Base-by-base conservation (phyloP, 164 flowering plant species). In the Umbilicus rupestris region DNA sequence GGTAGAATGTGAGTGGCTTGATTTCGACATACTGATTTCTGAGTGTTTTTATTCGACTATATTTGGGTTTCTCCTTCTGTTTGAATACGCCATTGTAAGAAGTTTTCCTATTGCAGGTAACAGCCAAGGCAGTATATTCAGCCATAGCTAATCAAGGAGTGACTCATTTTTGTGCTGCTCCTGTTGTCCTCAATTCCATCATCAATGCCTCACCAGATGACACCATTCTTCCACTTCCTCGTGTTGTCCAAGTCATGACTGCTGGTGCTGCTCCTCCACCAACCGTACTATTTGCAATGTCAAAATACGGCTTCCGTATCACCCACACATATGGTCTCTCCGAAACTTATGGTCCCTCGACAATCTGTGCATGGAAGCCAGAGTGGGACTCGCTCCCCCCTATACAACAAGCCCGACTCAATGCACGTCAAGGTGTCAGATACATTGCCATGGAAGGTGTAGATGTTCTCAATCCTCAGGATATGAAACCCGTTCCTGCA, bases 261-360 rank as follows among this genome's bases (percentile, higher is more conserved):
- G 99, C 97, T 0, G 99, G 99, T 29, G 97, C 99, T 49, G 93
- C 99, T 6, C 97, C 99, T 20, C 96, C 99, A 16, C 89, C 92
- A 49, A 76, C 95, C 2, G 74, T 91, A 50, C 86, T 94, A 70
- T 66, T 71, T 6, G 86, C 74, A 26, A 91, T 89, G 96, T 71
- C 86, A 14, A 65, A 83, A 44, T 78, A 60, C 7, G 99, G 99
- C 41, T 94, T 94, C 72, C 83, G 80, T 14, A 85, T 91, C 46
- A 74, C 98, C 10, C 98, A 94, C 81, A 89, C 96, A 7, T 94
- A 94, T 41, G 96, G 96, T 42, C 93, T 91, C 50, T 91, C 97
- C 2, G 98, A 94, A 78, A 94, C 97, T 19, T 86, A 85, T 63
- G 98, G 98, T 2, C 98, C 98, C 15, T 85, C 97, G 9, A 83